phyloP scores from a whole-genome alignment of 306 rosid genomes.

The Vigna nakashimae region DNA sequence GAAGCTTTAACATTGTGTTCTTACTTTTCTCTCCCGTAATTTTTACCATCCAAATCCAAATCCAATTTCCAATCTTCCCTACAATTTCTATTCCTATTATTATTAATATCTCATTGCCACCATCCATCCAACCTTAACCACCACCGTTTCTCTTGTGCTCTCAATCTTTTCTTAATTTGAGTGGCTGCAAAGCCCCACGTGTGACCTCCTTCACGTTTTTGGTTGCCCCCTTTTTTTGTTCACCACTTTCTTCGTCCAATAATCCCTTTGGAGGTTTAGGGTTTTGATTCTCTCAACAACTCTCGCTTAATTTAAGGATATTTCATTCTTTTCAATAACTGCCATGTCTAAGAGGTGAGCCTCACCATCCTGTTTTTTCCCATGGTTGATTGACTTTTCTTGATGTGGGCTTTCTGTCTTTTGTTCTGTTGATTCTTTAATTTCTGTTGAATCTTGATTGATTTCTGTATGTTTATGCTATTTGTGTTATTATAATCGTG shows the following conservation, averaged over 20 bases:
- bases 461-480: slow-evolving; percentile 8
- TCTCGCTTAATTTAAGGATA: slow-evolving; percentile 22
- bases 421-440: neutral
- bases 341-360: slow-evolving; percentile 61
- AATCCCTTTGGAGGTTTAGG: slow-evolving; percentile 53
- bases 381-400: neutral
- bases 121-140: slow-evolving; percentile 16
- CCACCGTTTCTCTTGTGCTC: slow-evolving; percentile 8
- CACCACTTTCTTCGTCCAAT: slow-evolving; percentile 23
- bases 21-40: neutral
- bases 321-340: neutral
- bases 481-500: slow-evolving; percentile 21
- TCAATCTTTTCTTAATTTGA: neutral
- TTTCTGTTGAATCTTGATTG: slow-evolving; percentile 9
- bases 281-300: slow-evolving; percentile 45
- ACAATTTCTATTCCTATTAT: slow-evolving; percentile 2
- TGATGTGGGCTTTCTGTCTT: slow-evolving; percentile 12
- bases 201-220: slow-evolving; percentile 37
- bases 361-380: neutral
- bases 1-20: too few species aligned
- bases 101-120: slow-evolving; percentile 4
- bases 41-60: slow-evolving; percentile 37
- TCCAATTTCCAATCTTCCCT: slow-evolving; percentile 17
- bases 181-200: slow-evolving; percentile 47
- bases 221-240: neutral